Conservation (phyloP, 163 green algal species). For the Volvox carteri region DNA sequence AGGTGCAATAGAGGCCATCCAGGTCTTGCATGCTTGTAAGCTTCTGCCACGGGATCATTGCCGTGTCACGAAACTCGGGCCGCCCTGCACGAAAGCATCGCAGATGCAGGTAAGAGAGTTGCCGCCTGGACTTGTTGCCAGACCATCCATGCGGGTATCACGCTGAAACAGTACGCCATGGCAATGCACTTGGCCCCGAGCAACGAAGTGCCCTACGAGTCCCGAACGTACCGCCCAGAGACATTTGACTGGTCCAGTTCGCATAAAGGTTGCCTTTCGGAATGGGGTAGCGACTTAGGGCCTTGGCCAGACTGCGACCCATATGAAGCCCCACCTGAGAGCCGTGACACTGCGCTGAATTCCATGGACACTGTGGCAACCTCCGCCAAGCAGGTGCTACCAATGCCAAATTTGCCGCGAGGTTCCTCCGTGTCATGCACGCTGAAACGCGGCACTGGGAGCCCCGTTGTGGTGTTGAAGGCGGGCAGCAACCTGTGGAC, state of each 20-base stretch:
- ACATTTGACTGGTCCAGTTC: too few species aligned
- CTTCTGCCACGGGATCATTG: conserved; percentile 64
- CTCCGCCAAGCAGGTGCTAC: conserved; percentile 68
- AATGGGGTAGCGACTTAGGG: too few species aligned
- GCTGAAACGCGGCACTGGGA: conserved; percentile 14
- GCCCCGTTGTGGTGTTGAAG: conserved; percentile 69
- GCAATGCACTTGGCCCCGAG: too few species aligned
- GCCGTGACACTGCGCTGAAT: conserved; percentile 57
- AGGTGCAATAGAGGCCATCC: conserved; percentile 69
- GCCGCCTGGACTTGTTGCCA: too few species aligned
- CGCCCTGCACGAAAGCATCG: conserved; percentile 51
- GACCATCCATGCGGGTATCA: too few species aligned
- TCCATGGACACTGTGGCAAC: conserved; percentile 72
- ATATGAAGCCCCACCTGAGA: conserved; percentile 14
- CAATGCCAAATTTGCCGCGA: neutral
- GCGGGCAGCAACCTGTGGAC: conserved; percentile 67
- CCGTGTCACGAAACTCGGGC: conserved; percentile 60
- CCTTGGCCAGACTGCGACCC: neutral
- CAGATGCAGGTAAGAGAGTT: too few species aligned
- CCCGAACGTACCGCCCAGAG: too few species aligned
- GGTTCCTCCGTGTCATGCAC: conserved; percentile 31
- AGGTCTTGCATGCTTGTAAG: conserved; percentile 55
- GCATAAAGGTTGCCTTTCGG: too few species aligned
- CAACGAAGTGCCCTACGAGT: too few species aligned
- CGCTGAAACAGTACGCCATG: too few species aligned